Evolutionary conservation across 192 early-diverging fungal species (phyloP).

Genomic region (Nowakowskiella sp.): DNA sequence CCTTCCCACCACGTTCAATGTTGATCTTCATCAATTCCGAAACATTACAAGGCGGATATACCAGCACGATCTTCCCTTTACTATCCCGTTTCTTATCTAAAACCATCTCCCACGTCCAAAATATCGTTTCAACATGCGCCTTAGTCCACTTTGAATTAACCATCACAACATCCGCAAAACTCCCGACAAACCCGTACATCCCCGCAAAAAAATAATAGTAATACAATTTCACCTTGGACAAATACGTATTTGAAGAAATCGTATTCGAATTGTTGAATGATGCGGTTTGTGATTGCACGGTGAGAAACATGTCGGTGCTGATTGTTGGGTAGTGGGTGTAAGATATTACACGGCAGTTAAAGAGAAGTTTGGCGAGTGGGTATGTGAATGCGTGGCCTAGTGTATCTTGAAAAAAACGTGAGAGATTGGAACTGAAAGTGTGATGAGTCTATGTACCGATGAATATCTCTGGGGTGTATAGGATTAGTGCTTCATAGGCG

Average conservation of each 20-base stretch:
- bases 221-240: slow-evolving; percentile 53
- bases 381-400: slow-evolving; percentile 95
- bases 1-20: slow-evolving; percentile 20
- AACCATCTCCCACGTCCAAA: slow-evolving; percentile 54
- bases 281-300: slow-evolving; percentile 53
- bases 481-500: slow-evolving; percentile 64
- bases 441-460: slow-evolving; percentile 57
- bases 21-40: slow-evolving; percentile 46
- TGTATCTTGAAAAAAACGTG: slow-evolving; percentile 53
- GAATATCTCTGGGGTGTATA: slow-evolving; percentile 70
- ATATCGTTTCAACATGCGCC: slow-evolving; percentile 78
- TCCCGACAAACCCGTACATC: slow-evolving; percentile 70
- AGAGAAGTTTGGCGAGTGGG: slow-evolving; percentile 61
- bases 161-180: slow-evolving; percentile 74
- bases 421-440: neutral
- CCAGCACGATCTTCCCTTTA: slow-evolving; percentile 39
- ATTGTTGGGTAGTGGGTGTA: slow-evolving; percentile 98
- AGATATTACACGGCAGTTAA: slow-evolving; percentile 52
- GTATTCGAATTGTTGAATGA: slow-evolving; percentile 57
- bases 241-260: slow-evolving; percentile 49
- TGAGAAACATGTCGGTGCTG: slow-evolving; percentile 80
- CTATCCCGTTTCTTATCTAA: neutral
- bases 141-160: slow-evolving; percentile 97
- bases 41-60: slow-evolving; percentile 95
- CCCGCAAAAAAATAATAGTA: slow-evolving; percentile 79